phyloP scores from a whole-genome alignment of 2,329 filamentous ascomycete species.

The Pestalotiopsis sp. region DNA sequence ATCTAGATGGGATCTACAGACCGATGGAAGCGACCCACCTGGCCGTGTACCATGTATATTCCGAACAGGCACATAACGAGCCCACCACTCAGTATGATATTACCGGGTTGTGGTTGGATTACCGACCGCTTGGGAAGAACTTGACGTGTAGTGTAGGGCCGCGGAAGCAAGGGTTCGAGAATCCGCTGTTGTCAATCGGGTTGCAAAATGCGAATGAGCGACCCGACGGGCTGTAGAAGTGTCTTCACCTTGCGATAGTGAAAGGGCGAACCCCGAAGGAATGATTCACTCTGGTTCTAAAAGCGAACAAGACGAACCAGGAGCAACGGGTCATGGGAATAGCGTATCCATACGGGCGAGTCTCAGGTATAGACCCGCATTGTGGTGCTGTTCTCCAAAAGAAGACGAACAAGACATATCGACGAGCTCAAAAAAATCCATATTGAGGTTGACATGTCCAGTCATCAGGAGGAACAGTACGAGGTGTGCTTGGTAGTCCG shows the following conservation, averaged over 20 bases:
- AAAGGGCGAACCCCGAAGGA: background rate
- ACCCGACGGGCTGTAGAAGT: background rate
- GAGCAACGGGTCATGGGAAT: background rate
- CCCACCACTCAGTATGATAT: background rate
- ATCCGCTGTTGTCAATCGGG: background rate
- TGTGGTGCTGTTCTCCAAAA: background rate
- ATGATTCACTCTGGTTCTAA: background rate
- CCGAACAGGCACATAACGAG: background rate
- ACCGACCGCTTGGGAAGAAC: slow-evolving; percentile 4
- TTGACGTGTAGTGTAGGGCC: background rate
- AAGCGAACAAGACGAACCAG: background rate
- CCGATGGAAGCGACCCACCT: background rate
- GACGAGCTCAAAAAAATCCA: background rate
- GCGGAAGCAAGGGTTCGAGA: background rate
- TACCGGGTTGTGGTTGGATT: background rate
- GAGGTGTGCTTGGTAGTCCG: background rate
- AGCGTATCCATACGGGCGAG: background rate
- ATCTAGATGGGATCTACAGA: background rate
- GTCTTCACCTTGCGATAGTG: background rate
- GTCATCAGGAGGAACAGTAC: background rate
- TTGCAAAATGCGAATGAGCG: background rate
- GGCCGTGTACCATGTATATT: background rate
- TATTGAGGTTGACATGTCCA: background rate
- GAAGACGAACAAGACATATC: background rate
- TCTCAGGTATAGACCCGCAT: background rate